These are phyloP conservation scores for Carex scoparia DNA, from an alignment of 176 grass and related monocot genomes.

Conservation along the genomic window DNA sequence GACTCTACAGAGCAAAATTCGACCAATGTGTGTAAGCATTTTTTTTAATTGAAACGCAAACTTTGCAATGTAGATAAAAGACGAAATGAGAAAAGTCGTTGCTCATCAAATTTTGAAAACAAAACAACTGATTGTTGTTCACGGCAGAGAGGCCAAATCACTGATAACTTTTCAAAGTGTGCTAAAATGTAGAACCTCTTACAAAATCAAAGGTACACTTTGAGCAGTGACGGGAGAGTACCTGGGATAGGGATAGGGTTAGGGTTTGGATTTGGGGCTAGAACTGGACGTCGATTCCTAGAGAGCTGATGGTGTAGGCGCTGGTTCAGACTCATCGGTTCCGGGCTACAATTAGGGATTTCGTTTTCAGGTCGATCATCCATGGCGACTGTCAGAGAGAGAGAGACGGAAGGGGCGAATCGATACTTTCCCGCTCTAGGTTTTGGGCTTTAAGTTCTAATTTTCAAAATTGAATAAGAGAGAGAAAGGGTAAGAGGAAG, in stretches of 20 bases:
- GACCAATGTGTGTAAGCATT: neutral
- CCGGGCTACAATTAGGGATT: slow-evolving; percentile 21
- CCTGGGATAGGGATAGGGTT: slow-evolving; percentile 17
- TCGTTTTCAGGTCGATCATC: neutral
- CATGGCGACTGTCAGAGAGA: slow-evolving; percentile 10
- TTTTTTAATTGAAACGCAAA: neutral
- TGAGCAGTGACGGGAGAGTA: neutral
- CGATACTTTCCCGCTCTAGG: slow-evolving; percentile 10
- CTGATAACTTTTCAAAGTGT: neutral
- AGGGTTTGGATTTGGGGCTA: slow-evolving; percentile 34
- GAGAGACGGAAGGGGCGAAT: neutral
- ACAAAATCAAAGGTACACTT: neutral
- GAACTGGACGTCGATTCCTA: slow-evolving; percentile 14
- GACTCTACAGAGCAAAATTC: neutral
- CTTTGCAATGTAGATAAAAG: neutral
- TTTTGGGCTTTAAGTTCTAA: neutral
- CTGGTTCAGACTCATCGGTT: slow-evolving; percentile 84
- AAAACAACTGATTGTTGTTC: neutral
- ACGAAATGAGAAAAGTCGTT: neutral
- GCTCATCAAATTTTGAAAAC: neutral
- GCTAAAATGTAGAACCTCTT: neutral
- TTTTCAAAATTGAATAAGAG: slow-evolving; percentile 15
- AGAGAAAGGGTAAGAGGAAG: neutral
- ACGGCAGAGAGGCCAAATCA: neutral
- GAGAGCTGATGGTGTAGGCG: slow-evolving; percentile 49